These are phyloP conservation scores for Vitis amurensis DNA, from an alignment of 164 flowering plant species.

Conservation along the genomic window DNA sequence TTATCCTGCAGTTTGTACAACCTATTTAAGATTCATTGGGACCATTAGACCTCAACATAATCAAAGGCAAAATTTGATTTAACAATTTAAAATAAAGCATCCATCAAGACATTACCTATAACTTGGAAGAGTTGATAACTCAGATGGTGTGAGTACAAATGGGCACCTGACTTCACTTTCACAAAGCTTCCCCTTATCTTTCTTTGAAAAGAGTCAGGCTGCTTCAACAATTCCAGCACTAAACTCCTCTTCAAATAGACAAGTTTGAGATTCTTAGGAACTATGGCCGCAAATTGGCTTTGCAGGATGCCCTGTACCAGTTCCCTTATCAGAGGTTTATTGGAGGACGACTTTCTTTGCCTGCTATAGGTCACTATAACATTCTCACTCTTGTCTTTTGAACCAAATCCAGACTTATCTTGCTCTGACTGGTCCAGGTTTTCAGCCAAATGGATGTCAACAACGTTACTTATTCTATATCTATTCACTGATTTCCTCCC, in stretches of 20 bases:
- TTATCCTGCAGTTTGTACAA: too few species aligned
- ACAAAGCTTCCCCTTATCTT: slow-evolving; percentile 70
- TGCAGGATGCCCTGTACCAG: slow-evolving; percentile 13
- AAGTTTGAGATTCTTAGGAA: slow-evolving; percentile 51
- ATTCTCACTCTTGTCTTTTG: slow-evolving; percentile 28
- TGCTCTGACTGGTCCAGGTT: slow-evolving; percentile 42
- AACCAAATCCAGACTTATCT: slow-evolving; percentile 31
- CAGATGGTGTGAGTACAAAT: slow-evolving; percentile 20
- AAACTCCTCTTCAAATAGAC: slow-evolving; percentile 65
- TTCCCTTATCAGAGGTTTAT: slow-evolving; percentile 18
- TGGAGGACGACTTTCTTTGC: slow-evolving; percentile 14
- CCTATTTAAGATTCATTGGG: too few species aligned
- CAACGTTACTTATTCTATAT: slow-evolving; percentile 34
- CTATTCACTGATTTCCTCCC: slow-evolving; percentile 44
- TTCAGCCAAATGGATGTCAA: slow-evolving; percentile 58
- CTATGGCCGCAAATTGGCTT: slow-evolving; percentile 56
- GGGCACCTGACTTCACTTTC: slow-evolving; percentile 55
- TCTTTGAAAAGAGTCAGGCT: slow-evolving; percentile 46
- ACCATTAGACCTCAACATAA: neutral
- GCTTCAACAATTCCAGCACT: slow-evolving; percentile 45
- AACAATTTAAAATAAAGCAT: neutral
- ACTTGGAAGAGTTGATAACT: slow-evolving; percentile 52
- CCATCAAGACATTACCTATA: slow-evolving; percentile 39
- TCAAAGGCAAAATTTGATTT: neutral
- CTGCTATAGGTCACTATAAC: slow-evolving; percentile 11